Evolutionary conservation across 2,329 filamentous ascomycete species (phyloP).

Genomic region (Cytospora mali): DNA sequence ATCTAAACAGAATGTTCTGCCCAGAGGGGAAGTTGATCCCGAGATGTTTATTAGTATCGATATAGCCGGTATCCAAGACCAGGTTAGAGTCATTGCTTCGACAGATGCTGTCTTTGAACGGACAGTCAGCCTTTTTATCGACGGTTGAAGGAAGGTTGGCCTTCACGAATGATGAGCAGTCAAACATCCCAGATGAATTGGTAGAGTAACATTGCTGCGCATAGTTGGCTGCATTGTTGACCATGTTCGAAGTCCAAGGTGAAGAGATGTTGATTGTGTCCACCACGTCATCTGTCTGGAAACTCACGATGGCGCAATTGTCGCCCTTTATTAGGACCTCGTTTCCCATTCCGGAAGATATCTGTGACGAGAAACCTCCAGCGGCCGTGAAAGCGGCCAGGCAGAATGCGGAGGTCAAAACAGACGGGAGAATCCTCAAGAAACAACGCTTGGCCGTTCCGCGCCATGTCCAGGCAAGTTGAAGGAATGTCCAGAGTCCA

Average conservation of each 20-base stretch:
- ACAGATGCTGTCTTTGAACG: constrained; percentile 29
- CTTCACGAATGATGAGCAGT: constrained; percentile 14
- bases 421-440: background rate
- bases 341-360: background rate
- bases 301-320: background rate
- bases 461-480: constrained; percentile 3
- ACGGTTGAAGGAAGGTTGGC: background rate
- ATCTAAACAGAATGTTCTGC: constrained; percentile 23
- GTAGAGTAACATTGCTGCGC: constrained; percentile 30
- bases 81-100: constrained; percentile 3
- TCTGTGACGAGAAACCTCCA: background rate
- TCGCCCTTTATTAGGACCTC: background rate
- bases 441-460: background rate
- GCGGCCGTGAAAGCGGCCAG: background rate
- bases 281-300: fast-evolving
- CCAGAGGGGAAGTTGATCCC: constrained; percentile 29
- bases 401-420: background rate
- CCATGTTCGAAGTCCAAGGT: background rate
- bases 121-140: constrained; percentile 26
- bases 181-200: background rate
- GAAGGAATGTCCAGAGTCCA: background rate
- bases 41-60: constrained; percentile 29
- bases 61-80: constrained; percentile 24
- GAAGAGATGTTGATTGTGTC: no score
- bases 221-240: constrained; percentile 20